Conservation (phyloP, 495 filamentous ascomycete species). For the Penicillium argentinense region DNA sequence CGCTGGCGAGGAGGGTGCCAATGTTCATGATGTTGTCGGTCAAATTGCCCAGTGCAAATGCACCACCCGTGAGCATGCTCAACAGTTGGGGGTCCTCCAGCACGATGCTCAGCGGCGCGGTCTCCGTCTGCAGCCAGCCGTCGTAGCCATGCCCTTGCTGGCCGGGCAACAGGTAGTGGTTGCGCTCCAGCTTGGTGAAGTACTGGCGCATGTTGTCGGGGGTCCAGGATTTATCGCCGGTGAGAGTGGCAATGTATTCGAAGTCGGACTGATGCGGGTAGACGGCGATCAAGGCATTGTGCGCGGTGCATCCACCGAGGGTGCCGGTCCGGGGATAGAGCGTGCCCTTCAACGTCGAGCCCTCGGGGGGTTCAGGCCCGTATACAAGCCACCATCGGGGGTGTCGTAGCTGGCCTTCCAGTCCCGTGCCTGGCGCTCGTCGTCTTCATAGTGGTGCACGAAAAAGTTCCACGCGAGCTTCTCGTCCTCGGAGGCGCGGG, state of each 20-base stretch:
- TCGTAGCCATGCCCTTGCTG: slow-evolving; percentile 52
- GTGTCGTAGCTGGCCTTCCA: slow-evolving; percentile 44
- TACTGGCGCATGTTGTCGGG: slow-evolving; percentile 45
- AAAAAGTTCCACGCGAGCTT: slow-evolving; percentile 46
- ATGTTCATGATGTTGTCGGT: slow-evolving; percentile 39
- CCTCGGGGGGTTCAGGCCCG: slow-evolving; percentile 35
- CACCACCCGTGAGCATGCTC: slow-evolving; percentile 48
- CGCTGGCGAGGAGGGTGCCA: slow-evolving; percentile 44
- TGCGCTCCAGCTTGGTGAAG: slow-evolving; percentile 48
- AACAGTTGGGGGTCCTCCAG: slow-evolving; percentile 53
- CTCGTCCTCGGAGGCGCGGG: slow-evolving; percentile 37
- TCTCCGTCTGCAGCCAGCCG: slow-evolving; percentile 56
- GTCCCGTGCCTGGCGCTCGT: slow-evolving; percentile 39
- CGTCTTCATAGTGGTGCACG: slow-evolving; percentile 44
- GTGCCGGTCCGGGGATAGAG: slow-evolving; percentile 48
- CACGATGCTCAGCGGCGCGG: slow-evolving; percentile 48
- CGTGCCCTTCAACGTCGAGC: slow-evolving; percentile 37
- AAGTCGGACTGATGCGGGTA: slow-evolving; percentile 47
- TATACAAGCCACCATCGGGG: slow-evolving; percentile 36
- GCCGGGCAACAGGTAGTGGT: slow-evolving; percentile 46
- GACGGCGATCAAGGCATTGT: slow-evolving; percentile 46
- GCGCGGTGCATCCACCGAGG: slow-evolving; percentile 45
- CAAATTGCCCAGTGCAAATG: slow-evolving; percentile 48
- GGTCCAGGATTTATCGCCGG: slow-evolving; percentile 44
- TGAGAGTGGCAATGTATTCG: slow-evolving; percentile 41